Evolutionary conservation across 202 grass and related monocot genomes (phyloP).

Genomic region (Hordeum pubiflorum): DNA sequence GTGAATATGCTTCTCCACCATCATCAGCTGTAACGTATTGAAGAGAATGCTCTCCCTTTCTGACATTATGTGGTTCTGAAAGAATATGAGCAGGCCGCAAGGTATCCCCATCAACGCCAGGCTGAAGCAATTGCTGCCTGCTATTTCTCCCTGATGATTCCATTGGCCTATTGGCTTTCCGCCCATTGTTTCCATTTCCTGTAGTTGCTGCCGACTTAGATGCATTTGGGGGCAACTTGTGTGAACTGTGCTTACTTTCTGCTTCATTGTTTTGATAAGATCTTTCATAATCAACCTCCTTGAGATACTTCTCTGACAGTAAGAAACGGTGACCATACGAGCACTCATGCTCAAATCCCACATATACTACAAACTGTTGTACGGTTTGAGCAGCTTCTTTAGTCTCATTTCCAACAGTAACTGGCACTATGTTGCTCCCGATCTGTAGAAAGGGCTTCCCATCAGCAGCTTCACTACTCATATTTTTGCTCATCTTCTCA

Average conservation of each 20-base stretch:
- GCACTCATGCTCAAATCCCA: constrained; percentile 95
- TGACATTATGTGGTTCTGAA: constrained; percentile 32
- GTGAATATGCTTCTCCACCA: constrained; percentile 71
- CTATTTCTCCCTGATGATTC: constrained; percentile 46
- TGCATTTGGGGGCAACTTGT: constrained; percentile 38
- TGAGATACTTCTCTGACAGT: constrained; percentile 71
- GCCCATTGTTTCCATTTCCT: constrained; percentile 15
- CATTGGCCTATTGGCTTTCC: constrained; percentile 34
- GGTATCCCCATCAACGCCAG: neutral
- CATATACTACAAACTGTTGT: constrained; percentile 47
- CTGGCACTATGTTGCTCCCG: constrained; percentile 70
- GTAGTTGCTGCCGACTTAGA: constrained; percentile 12
- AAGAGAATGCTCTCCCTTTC: constrained; percentile 37
- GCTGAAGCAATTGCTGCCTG: constrained; percentile 34
- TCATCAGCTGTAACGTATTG: constrained; percentile 43
- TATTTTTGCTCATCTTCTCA: constrained; percentile 32
- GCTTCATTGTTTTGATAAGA: constrained; percentile 27
- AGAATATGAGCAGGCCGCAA: constrained; percentile 22
- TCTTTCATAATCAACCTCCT: constrained; percentile 46
- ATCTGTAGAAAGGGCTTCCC: constrained; percentile 67
- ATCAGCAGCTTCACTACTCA: constrained; percentile 20
- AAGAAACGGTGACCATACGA: constrained; percentile 86
- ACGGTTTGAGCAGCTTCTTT: constrained; percentile 43
- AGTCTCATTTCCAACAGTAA: constrained; percentile 43
- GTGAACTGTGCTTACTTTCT: constrained; percentile 38